Conservation (phyloP, 768 basidiomycete genomes). For the Russula sp. region DNA sequence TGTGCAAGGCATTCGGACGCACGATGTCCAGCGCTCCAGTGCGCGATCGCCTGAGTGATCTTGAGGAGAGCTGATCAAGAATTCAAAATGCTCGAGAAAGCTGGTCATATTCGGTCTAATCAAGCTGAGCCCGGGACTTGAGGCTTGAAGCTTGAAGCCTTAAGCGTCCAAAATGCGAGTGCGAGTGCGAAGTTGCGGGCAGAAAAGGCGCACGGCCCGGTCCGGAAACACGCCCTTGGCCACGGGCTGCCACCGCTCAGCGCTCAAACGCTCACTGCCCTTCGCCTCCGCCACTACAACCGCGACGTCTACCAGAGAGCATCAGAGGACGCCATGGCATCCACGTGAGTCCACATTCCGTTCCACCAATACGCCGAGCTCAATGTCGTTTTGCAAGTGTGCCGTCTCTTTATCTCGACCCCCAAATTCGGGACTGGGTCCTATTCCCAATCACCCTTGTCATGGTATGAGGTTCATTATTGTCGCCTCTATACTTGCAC, state of each 20-base stretch:
- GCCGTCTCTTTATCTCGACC: conserved; percentile 72
- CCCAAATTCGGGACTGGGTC: conserved; percentile 92
- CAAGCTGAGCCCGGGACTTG: background rate
- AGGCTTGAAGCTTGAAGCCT: too few relatives aligned
- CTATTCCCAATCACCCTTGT: conserved; percentile 95
- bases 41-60: conserved; percentile 13
- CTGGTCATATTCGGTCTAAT: conserved; percentile 1
- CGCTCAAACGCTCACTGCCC: too few relatives aligned
- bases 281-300: background rate
- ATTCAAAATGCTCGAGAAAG: conserved; percentile 17
- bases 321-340: conserved; percentile 7
- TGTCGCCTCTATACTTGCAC: background rate
- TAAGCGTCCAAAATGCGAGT: too few relatives aligned
- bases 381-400: conserved; percentile 24
- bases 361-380: conserved; percentile 23
- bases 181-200: background rate
- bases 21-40: conserved; percentile 18
- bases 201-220: background rate
- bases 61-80: conserved; percentile 10
- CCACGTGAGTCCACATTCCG: conserved; percentile 5
- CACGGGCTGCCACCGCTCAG: background rate
- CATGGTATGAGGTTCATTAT: conserved; percentile 53
- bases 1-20: conserved; percentile 5
- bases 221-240: background rate
- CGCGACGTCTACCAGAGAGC: background rate